Base-by-base conservation (phyloP, 176 grass and related monocot species). In the Chloris gayana region DNA sequence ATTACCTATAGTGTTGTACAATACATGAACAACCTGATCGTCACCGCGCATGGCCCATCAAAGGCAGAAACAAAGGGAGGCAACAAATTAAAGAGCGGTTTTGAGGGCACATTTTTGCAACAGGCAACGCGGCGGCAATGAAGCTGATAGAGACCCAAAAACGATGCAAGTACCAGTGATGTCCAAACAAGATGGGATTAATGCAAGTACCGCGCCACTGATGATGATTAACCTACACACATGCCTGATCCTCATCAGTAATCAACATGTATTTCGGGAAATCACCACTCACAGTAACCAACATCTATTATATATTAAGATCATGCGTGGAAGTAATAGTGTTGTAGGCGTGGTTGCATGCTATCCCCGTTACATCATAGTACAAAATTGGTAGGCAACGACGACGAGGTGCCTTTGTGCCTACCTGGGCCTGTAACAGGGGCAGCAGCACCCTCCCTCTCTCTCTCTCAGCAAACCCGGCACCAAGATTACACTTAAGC, bases 381-480 rank as follows among this genome's bases (percentile, higher is more conserved):
- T 89, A 89, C 87, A 89, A 89, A 89, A 89, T 85, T 89, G 83
- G 78, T 85, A 67, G 87, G 49, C 72, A 81, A 14, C 13, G 29
- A 21, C 50, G 14, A 3, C 15, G 75, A 21, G 37, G 24, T 33
- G 77, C 33, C 41, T 18, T 33, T 18, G 44, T 76, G 78, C 9
- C 59, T 72, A 85, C 87, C 87, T 85, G 75, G 82, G 51, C 37
- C 69, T 50, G 87, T 76, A 89, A 89, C 87, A 37, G 58, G 58
- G 71, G 14, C 75, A 42, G 29, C 61, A 78, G 61, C 41, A 44
- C 7, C 24, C 51, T 75, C 14, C 12, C 14, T 37, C 14, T 15
- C 4, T 61, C 39, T 67, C 80, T 9, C 21, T 51, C 63, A 67
- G 39, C 63, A 13, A 73, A 27, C 56, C 58, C 35, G 5, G 5